Percentiles rank a stretch among this genome's conserved stretches.
Evolutionary conservation across 2,329 filamentous ascomycete species (phyloP).

Genomic region (Curvularia spicifera): DNA sequence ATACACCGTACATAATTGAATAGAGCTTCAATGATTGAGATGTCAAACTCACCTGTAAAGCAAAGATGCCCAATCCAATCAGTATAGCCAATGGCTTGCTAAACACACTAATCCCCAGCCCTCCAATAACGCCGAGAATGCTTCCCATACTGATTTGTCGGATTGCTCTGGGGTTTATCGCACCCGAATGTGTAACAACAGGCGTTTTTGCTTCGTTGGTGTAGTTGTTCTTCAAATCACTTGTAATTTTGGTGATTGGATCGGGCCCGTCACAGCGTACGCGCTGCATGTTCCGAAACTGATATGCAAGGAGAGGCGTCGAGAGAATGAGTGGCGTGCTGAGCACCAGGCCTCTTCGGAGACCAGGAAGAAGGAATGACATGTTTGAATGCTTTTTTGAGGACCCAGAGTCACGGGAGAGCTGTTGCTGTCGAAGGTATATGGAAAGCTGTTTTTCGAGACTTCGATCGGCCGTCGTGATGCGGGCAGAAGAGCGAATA

Average conservation of each 20-base stretch:
- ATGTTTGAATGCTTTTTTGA: constrained; percentile 31
- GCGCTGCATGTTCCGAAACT: constrained; percentile 32
- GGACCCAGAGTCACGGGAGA: constrained; percentile 1
- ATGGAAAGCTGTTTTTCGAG: constrained; percentile 26
- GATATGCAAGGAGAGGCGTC: constrained; percentile 41
- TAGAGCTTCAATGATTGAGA: not conserved
- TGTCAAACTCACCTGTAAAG: constrained; percentile 63
- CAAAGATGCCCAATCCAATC: constrained; percentile 68
- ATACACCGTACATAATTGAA: constrained; percentile 5
- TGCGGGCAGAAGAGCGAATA: constrained; percentile 5
- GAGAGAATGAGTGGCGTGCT: constrained; percentile 47
- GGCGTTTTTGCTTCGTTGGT: constrained; percentile 50
- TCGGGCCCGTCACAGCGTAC: constrained; percentile 49
- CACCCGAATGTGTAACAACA: constrained; percentile 47
- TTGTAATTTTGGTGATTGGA: constrained; percentile 49
- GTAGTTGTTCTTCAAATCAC: constrained; percentile 44
- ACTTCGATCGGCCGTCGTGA: constrained; percentile 6
- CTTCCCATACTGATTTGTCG: constrained; percentile 57
- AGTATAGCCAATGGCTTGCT: constrained; percentile 73
- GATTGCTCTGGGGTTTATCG: constrained; percentile 51
- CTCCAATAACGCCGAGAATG: constrained; percentile 55
- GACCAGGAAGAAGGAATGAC: constrained; percentile 50
- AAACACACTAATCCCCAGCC: constrained; percentile 71
- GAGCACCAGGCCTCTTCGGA: constrained; percentile 47
- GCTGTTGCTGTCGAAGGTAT: constrained; percentile 29